Percentiles rank a stretch among this genome's conserved stretches.
Conservation (phyloP, 2,329 filamentous ascomycete genomes). For the Clonostachys solani region DNA sequence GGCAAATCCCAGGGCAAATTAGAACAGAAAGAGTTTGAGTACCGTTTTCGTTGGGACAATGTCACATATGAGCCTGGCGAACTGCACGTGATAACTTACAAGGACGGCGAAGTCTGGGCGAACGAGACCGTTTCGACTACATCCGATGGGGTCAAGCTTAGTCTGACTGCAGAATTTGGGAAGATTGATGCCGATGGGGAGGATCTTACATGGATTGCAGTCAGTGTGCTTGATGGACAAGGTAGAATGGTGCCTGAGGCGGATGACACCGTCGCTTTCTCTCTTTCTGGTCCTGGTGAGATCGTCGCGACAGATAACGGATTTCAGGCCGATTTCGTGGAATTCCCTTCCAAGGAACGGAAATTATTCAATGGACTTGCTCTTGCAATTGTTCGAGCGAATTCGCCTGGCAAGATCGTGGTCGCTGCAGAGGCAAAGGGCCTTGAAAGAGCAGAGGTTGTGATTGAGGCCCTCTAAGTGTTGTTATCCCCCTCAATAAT, state of each 20-base stretch:
- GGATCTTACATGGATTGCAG: constrained; percentile 40
- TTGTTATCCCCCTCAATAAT: no score
- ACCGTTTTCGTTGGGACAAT: constrained; percentile 48
- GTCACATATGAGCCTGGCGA: constrained; percentile 41
- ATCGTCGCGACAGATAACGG: constrained; percentile 49
- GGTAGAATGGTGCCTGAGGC: constrained; percentile 38
- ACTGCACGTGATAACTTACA: constrained; percentile 40
- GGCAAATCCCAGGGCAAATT: constrained; percentile 35
- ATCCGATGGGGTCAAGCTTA: constrained; percentile 29
- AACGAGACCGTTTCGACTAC: constrained; percentile 31
- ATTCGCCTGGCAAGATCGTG: no score
- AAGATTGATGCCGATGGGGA: constrained; percentile 30
- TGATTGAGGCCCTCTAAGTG: no score
- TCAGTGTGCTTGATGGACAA: constrained; percentile 34
- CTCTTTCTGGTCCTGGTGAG: constrained; percentile 32
- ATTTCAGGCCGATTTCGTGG: constrained; percentile 35
- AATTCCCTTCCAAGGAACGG: constrained; percentile 31
- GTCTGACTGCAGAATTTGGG: constrained; percentile 31
- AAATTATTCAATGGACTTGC: constrained; percentile 34
- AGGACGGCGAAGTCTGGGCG: constrained; percentile 40
- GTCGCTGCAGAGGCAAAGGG: no score
- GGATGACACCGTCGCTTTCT: constrained; percentile 34
- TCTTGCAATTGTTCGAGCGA: constrained; percentile 26
- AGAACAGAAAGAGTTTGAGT: constrained; percentile 25
- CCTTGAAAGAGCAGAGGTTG: no score